Base-by-base conservation (phyloP, 441 rosid genomes). In the Adansonia grandidieri region DNA sequence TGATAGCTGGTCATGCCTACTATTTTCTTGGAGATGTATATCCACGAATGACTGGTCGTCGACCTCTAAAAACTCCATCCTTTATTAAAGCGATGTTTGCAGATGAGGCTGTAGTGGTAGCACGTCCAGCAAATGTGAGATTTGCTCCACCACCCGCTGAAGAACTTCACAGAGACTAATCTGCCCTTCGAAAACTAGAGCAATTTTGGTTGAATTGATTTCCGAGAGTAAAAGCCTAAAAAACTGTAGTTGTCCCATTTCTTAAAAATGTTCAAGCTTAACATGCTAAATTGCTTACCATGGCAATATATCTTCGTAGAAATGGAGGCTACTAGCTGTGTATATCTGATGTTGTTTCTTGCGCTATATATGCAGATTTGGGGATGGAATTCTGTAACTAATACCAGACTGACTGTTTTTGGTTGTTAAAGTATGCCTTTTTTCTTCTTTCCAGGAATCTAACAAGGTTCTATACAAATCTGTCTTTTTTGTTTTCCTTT, bases 1-100 rank as follows among this genome's bases (percentile, higher is more conserved):
- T 97, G 98, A 87, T 95, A 77, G 97, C 99, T 0, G 98, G 99
- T 4, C 99, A 97, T 60, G 98, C 98, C 1, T 97, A 97, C 87
- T 97, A 97, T 83, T 97, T 97, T 82, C 96, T 97, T 1, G 98
- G 92, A 80, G 98, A 93, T 5, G 98, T 97, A 42, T 97, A 97
- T 81, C 99, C 99, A 10, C 75, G 90, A 78, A 92, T 97, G 97
- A 92, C 98, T 0, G 92, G 94, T 40, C 98, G 99, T 0, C 88
- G 83, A 64, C 99, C 97, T 60, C 85, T 97, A 15, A 87, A 81
- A 84, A 93, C 99, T 53, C 99, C 99, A 15, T 81, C 90, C n/a
- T 87, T 97, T 61, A 91, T 97, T 66, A 95, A 86, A 81, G 89
- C 95, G 9, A 64, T 97, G 58, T 97, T 97, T 78, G 94, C 98